phyloP scores from a whole-genome alignment of 2,329 filamentous ascomycete species.

The Claviceps purpurea region DNA sequence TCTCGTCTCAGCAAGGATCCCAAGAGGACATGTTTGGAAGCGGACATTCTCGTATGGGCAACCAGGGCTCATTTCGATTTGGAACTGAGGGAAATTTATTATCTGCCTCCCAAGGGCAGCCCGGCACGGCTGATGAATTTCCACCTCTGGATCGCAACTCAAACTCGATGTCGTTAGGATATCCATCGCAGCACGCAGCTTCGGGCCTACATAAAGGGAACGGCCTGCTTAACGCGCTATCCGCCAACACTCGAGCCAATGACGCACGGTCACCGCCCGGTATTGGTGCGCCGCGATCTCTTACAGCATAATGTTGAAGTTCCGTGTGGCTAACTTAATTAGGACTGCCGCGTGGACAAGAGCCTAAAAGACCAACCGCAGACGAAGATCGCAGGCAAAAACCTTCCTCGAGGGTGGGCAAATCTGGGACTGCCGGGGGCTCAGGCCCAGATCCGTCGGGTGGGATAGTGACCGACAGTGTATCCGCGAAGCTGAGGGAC shows the following conservation, averaged over 20 bases:
- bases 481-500: conserved; percentile 27
- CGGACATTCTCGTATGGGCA: conserved; percentile 26
- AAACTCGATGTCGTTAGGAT: conserved; percentile 37
- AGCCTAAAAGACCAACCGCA: conserved; percentile 19
- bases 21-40: conserved; percentile 33
- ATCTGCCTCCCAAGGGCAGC: conserved; percentile 33
- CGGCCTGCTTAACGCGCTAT: conserved; percentile 50
- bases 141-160: conserved; percentile 44
- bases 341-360: conserved; percentile 28
- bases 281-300: conserved; percentile 16
- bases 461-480: conserved; percentile 32
- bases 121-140: conserved; percentile 44
- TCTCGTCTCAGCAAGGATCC: conserved; percentile 35
- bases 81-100: conserved; percentile 31
- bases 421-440: conserved; percentile 23
- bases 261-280: conserved; percentile 37
- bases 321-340: conserved; percentile 10
- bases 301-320: not conserved
- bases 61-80: conserved; percentile 41
- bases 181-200: conserved; percentile 32
- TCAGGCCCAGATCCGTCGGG: conserved; percentile 27
- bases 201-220: conserved; percentile 36
- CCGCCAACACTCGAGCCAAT: conserved; percentile 39
- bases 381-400: conserved; percentile 29
- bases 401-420: conserved; percentile 25